Evolutionary conservation across 257 asterid species (phyloP).

Genomic region (Petunia axillaris): DNA sequence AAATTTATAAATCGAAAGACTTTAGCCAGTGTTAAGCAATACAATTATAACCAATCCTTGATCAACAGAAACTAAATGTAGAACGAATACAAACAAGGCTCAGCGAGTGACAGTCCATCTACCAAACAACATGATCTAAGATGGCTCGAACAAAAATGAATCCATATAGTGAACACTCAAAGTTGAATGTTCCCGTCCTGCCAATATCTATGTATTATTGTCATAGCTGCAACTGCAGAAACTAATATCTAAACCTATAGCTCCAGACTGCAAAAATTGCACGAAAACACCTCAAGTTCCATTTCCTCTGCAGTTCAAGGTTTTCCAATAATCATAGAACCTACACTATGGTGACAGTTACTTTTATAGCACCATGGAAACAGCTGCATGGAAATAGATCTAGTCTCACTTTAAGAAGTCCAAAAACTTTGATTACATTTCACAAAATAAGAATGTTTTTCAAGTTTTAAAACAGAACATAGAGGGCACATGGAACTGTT

Average conservation of each 20-base stretch:
- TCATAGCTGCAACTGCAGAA: slow-evolving; percentile 4
- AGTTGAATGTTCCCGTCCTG: neutral
- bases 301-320: neutral
- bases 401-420: slow-evolving; percentile 16
- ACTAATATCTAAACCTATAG: neutral
- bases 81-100: neutral
- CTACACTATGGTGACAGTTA: neutral
- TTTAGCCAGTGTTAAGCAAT: neutral
- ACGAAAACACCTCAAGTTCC: neutral
- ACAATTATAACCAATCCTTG: neutral
- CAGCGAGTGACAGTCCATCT: neutral
- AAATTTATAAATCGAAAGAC: neutral
- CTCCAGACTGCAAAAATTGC: neutral
- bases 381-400: neutral
- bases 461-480: neutral
- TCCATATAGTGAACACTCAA: neutral
- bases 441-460: neutral
- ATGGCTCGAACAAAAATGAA: neutral
- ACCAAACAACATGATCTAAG: slow-evolving; percentile 7
- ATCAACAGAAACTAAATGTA: neutral
- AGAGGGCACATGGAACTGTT: slow-evolving; percentile 11
- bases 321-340: neutral
- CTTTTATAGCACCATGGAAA: neutral
- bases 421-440: neutral
- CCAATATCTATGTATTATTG: neutral